These are phyloP conservation scores for Neurospora sp. DNA, from an alignment of 495 filamentous ascomycete genomes.

Conservation along the genomic window DNA sequence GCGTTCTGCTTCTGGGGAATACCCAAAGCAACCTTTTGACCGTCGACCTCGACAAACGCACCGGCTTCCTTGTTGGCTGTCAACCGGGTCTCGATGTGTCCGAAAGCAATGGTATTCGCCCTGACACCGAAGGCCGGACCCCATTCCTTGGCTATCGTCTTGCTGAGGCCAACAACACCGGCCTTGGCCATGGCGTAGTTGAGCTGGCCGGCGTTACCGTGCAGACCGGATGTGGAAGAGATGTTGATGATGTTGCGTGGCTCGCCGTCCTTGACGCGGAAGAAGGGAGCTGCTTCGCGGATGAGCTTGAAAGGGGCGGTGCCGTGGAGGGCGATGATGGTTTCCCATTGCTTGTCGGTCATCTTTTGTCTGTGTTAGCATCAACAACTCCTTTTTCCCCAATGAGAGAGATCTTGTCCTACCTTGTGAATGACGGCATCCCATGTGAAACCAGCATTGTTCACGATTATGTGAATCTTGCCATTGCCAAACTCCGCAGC, in stretches of 20 bases:
- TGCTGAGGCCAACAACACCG: constrained; percentile 66
- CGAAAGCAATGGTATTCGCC: constrained; percentile 75
- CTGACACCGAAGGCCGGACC: constrained; percentile 74
- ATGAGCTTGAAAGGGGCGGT: constrained; percentile 77
- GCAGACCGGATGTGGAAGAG: constrained; percentile 63
- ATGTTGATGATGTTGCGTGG: constrained; percentile 74
- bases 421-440: constrained; percentile 86
- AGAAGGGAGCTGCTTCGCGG: constrained; percentile 69
- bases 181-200: constrained; percentile 82
- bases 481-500: constrained; percentile 70
- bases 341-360: constrained; percentile 85
- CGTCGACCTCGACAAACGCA: constrained; percentile 65
- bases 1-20: constrained; percentile 45
- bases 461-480: constrained; percentile 82
- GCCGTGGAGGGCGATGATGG: constrained; percentile 68
- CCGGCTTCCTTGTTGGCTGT: constrained; percentile 74
- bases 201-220: constrained; percentile 77
- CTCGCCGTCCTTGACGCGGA: constrained; percentile 75
- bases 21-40: constrained; percentile 65
- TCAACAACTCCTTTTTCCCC: background rate
- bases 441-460: constrained; percentile 84
- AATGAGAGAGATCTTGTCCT: background rate
- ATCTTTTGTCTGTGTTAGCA: constrained; percentile 38
- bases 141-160: constrained; percentile 89
- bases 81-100: constrained; percentile 64